phyloP scores from a whole-genome alignment of 2,329 filamentous ascomycete genomes.

The Trichoderma sp. region DNA sequence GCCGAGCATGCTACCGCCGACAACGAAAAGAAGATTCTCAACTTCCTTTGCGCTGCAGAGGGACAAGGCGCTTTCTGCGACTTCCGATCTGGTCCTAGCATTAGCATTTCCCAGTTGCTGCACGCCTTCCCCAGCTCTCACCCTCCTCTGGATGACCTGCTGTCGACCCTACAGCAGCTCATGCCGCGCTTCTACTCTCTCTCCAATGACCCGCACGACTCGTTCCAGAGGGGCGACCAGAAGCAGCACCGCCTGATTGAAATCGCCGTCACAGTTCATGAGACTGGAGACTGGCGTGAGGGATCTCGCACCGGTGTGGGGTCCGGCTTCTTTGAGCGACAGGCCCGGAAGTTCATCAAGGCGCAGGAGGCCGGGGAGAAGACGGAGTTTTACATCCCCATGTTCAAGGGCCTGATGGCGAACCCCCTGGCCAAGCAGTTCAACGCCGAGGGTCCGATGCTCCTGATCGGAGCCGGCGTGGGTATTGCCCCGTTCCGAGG shows the following conservation, averaged over 20 bases:
- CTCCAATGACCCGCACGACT: slow-evolving; percentile 88
- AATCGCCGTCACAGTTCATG: slow-evolving; percentile 94
- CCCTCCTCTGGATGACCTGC: slow-evolving; percentile 78
- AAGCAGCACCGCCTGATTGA: slow-evolving; percentile 80
- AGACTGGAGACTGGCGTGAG: slow-evolving; percentile 73
- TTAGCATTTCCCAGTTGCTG: slow-evolving; percentile 82
- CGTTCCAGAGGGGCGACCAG: slow-evolving; percentile 64
- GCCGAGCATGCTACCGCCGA: slow-evolving; percentile 78
- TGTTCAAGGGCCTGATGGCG: slow-evolving; percentile 98
- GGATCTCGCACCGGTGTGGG: slow-evolving; percentile 78
- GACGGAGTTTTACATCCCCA: slow-evolving; percentile 74
- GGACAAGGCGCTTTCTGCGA: slow-evolving; percentile 93
- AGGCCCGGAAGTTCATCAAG: slow-evolving; percentile 70
- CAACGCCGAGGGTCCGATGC: slow-evolving; percentile 91
- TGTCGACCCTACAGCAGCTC: slow-evolving; percentile 77
- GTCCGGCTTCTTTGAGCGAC: slow-evolving; percentile 88
- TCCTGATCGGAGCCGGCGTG: slow-evolving; percentile 93
- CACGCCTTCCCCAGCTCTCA: slow-evolving; percentile 89
- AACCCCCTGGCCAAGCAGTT: slow-evolving; percentile 94
- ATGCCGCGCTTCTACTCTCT: slow-evolving; percentile 99
- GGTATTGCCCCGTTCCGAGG: slow-evolving; percentile 97
- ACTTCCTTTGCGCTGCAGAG: slow-evolving; percentile 82
- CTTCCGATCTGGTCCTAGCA: slow-evolving; percentile 82
- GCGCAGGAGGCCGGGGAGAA: slow-evolving; percentile 61
- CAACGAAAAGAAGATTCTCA: slow-evolving; percentile 84